Conservation (phyloP, 2,329 filamentous ascomycete species). For the Didymella segeticola region DNA sequence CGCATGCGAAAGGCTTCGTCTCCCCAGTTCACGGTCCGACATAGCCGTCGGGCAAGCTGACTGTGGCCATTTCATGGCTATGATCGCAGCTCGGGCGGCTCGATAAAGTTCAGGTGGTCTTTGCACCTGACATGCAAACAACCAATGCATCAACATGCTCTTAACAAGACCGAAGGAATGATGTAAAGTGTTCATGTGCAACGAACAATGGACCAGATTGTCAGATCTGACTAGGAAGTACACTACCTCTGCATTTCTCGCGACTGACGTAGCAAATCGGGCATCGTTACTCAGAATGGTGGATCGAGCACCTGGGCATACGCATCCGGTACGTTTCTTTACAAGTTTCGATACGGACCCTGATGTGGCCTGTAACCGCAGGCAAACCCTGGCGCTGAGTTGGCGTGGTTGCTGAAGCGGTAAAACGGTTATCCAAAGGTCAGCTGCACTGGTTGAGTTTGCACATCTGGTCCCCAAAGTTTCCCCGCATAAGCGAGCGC, state of each 20-base stretch:
- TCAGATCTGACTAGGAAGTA: not conserved
- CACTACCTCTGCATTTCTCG: not conserved
- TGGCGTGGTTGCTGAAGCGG: not conserved
- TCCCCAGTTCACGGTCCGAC: not conserved
- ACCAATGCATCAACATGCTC: not conserved
- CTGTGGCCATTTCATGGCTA: not conserved
- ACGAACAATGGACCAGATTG: not conserved
- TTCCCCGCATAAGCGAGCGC: slow-evolving; percentile 14
- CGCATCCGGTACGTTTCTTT: slow-evolving; percentile 14
- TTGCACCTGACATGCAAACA: not conserved
- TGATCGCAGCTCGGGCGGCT: not conserved
- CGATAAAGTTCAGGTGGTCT: not conserved
- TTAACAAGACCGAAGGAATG: slow-evolving; percentile 4
- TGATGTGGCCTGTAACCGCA: slow-evolving; percentile 4
- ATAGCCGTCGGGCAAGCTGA: not conserved
- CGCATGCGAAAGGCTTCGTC: not conserved
- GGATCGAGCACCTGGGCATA: not conserved
- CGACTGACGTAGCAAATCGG: slow-evolving; percentile 12
- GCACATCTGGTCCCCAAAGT: not conserved
- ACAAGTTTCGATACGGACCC: slow-evolving; percentile 15
- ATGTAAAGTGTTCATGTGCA: slow-evolving; percentile 12
- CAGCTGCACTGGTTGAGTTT: slow-evolving; percentile 14
- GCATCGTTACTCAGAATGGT: slow-evolving; percentile 6
- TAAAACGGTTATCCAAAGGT: slow-evolving; percentile 6
- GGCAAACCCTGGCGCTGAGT: slow-evolving; percentile 4